A percentile compares a stretch with the other conserved stretches of the same genome.
phyloP scores from a whole-genome alignment of 1,139 yeast species.

The Yamadazyma pseudoaaseri region DNA sequence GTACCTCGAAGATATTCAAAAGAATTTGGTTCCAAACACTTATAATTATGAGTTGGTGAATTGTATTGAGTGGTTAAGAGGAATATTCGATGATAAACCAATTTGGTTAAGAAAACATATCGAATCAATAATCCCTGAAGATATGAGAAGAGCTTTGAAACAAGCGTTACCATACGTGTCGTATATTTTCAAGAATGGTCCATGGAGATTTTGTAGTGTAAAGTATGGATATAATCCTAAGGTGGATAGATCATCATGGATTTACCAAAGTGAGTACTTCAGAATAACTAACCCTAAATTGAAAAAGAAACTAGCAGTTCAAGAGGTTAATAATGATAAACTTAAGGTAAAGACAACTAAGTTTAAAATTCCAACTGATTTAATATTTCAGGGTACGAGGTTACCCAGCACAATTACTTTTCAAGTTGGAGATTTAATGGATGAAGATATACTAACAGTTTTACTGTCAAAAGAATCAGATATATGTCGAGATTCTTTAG shows the following conservation, averaged over 20 bases:
- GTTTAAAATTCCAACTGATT: slow-evolving; percentile 41
- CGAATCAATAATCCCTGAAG: slow-evolving; percentile 54
- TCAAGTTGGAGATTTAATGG: slow-evolving; percentile 81
- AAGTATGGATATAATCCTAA: slow-evolving; percentile 80
- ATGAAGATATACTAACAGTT: slow-evolving; percentile 56
- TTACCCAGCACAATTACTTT: slow-evolving; percentile 70
- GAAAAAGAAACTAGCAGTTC: slow-evolving; percentile 8
- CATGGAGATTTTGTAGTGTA: slow-evolving; percentile 91
- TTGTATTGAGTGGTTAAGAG: slow-evolving; percentile 53
- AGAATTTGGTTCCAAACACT: slow-evolving; percentile 21
- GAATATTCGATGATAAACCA: slow-evolving; percentile 68
- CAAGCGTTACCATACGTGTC: slow-evolving; percentile 83
- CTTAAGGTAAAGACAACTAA: slow-evolving; percentile 15
- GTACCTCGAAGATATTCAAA: slow-evolving; percentile 27
- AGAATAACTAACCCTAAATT: slow-evolving; percentile 45
- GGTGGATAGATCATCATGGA: slow-evolving; percentile 36
- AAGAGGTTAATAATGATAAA: slow-evolving; percentile 5
- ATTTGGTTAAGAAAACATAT: slow-evolving; percentile 84
- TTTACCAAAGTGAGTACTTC: slow-evolving; percentile 84
- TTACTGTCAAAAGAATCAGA: slow-evolving; percentile 37
- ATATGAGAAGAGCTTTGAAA: slow-evolving; percentile 53
- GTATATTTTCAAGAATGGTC: slow-evolving; percentile 82
- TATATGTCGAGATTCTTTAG: slow-evolving; percentile 43
- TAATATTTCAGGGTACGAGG: slow-evolving; percentile 70
- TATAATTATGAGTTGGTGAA: slow-evolving; percentile 33